Evolutionary conservation across 129 eudicot genomes (phyloP).

Genomic region (Chrysanthemum seticuspe): DNA sequence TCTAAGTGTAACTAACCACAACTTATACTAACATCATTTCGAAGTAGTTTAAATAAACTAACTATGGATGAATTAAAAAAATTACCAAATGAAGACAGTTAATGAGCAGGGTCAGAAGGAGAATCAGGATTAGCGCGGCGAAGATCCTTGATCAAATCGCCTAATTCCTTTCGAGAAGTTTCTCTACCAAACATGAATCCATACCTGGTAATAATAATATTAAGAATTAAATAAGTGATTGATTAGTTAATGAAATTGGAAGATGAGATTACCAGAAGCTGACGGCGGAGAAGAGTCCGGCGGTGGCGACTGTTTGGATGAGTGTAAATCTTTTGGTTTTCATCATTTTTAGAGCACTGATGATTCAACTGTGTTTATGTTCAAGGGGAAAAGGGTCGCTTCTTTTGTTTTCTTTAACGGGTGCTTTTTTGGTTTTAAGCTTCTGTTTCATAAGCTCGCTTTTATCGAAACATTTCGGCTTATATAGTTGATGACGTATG

Average conservation of each 20-base stretch:
- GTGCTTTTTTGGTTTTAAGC: too few species aligned
- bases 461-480: too few species aligned
- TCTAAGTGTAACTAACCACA: too few species aligned
- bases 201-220: constrained; percentile 46
- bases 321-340: constrained; percentile 50
- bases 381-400: too few species aligned
- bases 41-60: not conserved
- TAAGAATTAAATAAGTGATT: not conserved
- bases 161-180: constrained; percentile 82
- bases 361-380: not conserved
- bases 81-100: constrained; percentile 10
- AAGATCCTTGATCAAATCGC: constrained; percentile 63
- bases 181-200: constrained; percentile 98
- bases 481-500: too few species aligned
- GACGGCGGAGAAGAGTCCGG: constrained; percentile 83
- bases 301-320: constrained; percentile 67
- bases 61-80: too few species aligned
- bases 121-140: constrained; percentile 52
- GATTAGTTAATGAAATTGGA: not conserved
- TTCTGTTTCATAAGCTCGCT: too few species aligned
- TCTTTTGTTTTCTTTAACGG: too few species aligned
- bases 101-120: constrained; percentile 36
- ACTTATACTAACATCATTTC: too few species aligned
- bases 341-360: constrained; percentile 29
- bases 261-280: constrained; percentile 55